Conservation (phyloP, 2,329 filamentous ascomycete species). For the Cyanodermella asteris region DNA sequence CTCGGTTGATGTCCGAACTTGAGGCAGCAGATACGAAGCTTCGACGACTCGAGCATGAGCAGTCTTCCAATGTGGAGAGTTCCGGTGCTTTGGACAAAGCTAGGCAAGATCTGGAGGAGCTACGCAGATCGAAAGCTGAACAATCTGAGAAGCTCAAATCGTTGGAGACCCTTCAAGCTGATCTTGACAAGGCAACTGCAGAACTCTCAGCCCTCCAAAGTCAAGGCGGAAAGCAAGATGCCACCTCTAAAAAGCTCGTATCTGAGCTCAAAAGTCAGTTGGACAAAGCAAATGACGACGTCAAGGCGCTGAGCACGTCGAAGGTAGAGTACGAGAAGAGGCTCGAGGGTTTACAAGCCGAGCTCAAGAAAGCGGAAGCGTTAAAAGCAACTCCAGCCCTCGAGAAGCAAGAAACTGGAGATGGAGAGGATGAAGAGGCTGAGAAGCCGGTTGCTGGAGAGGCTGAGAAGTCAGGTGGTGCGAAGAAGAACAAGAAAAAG, state of each 20-base stretch:
- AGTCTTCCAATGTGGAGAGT: constrained; percentile 12
- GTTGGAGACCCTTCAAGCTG: constrained; percentile 1
- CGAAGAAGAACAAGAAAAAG: constrained; percentile 74
- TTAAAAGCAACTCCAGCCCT: too few relatives aligned
- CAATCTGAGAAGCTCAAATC: constrained; percentile 4
- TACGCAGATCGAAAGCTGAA: constrained; percentile 6
- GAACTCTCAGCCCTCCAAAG: constrained; percentile 2
- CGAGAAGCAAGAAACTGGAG: too few relatives aligned
- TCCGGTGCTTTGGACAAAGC: too few relatives aligned
- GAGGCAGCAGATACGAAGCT: constrained; percentile 11
- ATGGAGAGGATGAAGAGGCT: constrained; percentile 1
- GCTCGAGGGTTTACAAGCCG: constrained; percentile 18
- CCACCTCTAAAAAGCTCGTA: constrained; percentile 2
- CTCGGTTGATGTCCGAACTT: constrained; percentile 17
- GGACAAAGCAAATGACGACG: constrained; percentile 8
- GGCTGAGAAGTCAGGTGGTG: constrained; percentile 15
- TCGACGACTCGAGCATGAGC: constrained; percentile 13
- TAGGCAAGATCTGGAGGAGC: constrained; percentile 15
- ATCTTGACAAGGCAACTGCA: constrained; percentile 3
- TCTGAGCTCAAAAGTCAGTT: constrained; percentile 17
- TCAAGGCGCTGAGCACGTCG: constrained; percentile 5
- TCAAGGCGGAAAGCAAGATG: constrained; percentile 2
- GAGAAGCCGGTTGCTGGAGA: constrained; percentile 1
- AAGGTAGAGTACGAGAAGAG: constrained; percentile 4
- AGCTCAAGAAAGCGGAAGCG: constrained; percentile 13